Conservation (phyloP, 2,329 filamentous ascomycete species). For the Colletotrichum tofieldiae region DNA sequence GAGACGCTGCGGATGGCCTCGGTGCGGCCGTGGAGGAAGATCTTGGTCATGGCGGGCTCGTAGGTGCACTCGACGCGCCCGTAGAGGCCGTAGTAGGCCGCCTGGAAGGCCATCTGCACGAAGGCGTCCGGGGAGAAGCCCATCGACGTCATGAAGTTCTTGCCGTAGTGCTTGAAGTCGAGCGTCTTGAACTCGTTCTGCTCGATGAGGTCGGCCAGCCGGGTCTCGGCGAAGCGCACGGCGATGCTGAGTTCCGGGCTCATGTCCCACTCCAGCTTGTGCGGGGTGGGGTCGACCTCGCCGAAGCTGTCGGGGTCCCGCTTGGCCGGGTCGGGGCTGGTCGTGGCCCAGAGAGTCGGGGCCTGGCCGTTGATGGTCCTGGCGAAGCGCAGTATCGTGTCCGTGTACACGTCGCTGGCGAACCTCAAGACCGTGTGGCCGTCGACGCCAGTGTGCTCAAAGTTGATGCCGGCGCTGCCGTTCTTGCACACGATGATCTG, state of each 20-base stretch:
- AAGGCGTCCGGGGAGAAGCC: conserved; percentile 98
- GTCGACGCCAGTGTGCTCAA: conserved; percentile 98
- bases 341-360: conserved; percentile 91
- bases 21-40: conserved; percentile 92
- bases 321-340: conserved; percentile 92
- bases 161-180: conserved; percentile 91
- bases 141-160: conserved; percentile 98
- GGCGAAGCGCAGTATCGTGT: conserved; percentile 96
- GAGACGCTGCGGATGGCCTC: conserved; percentile 93
- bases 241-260: conserved; percentile 91
- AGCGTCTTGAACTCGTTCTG: conserved; percentile 97
- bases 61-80: conserved; percentile 95
- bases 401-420: conserved; percentile 95
- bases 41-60: conserved; percentile 98
- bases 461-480: conserved; percentile 98
- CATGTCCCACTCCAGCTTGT: conserved; percentile 99
- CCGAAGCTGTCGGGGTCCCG: conserved; percentile 92
- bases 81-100: conserved; percentile 97
- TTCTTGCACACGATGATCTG: conserved; percentile 99
- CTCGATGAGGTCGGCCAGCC: conserved; percentile 92
- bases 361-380: conserved; percentile 95
- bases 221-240: conserved; percentile 93
- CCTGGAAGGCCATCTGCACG: conserved; percentile 99
- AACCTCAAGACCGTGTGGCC: conserved; percentile 97
- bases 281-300: conserved; percentile 92